Percentiles rank a stretch among this genome's conserved stretches.
These are phyloP conservation scores for Linderniella brevidens DNA, from an alignment of 257 asterid species.

Conservation along the genomic window DNA sequence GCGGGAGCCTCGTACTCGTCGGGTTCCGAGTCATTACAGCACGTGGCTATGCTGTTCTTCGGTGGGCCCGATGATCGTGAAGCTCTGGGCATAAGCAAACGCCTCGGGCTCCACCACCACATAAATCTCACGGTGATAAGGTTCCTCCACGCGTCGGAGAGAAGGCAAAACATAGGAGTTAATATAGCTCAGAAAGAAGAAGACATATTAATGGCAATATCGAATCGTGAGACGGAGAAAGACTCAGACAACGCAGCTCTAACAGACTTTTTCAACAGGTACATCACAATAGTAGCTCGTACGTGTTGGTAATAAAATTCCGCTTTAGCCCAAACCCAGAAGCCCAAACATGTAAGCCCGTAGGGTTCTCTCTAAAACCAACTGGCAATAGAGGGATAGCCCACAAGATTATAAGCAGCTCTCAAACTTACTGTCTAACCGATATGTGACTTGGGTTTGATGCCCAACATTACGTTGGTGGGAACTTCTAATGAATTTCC, in stretches of 20 bases:
- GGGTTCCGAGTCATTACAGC: conserved; percentile 49
- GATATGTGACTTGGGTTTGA: too few species aligned
- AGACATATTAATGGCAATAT: conserved; percentile 51
- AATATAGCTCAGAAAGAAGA: conserved; percentile 39
- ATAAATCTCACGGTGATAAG: conserved; percentile 74
- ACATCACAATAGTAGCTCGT: conserved; percentile 6
- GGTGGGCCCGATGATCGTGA: conserved; percentile 98
- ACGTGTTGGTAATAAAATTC: too few species aligned
- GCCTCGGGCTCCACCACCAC: conserved; percentile 82
- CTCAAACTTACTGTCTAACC: too few species aligned
- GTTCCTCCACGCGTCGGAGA: conserved; percentile 39
- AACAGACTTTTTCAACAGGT: conserved; percentile 80
- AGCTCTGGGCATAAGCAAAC: conserved; percentile 78
- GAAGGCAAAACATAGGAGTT: conserved; percentile 30
- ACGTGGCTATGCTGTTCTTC: conserved; percentile 66
- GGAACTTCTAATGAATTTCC: too few species aligned
- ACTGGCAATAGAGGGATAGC: too few species aligned
- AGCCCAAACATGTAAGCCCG: too few species aligned
- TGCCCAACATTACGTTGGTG: too few species aligned
- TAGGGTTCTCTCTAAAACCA: too few species aligned
- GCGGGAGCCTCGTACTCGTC: conserved; percentile 29
- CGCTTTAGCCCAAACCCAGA: too few species aligned
- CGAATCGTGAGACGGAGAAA: conserved; percentile 39
- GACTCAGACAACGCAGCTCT: conserved; percentile 46
- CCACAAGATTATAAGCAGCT: too few species aligned